A percentile compares a stretch with the other conserved stretches of the same genome.
Evolutionary conservation across 805 yeast species (phyloP).

Genomic region (Nakazawaea sp.): DNA sequence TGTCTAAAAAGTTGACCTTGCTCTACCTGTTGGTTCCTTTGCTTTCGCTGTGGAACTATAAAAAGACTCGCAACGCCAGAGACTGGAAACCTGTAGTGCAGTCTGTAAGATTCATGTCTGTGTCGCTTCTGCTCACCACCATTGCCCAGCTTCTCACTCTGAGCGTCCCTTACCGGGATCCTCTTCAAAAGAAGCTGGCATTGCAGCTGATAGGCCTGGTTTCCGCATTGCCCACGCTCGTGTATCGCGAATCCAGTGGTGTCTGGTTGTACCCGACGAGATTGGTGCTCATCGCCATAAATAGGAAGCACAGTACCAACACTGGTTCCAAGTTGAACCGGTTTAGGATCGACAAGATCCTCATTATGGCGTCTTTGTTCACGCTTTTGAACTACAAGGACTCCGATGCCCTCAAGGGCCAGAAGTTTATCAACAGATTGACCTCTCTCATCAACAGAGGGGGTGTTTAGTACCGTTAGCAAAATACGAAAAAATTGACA

Average conservation of each 20-base stretch:
- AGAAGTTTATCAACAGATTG: background rate
- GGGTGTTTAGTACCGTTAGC: background rate
- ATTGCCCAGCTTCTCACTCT: background rate
- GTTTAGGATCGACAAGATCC: slow-evolving; percentile 5
- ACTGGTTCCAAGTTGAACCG: slow-evolving; percentile 2
- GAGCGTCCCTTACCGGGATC: background rate
- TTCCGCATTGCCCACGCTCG: slow-evolving; percentile 1
- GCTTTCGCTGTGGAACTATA: background rate
- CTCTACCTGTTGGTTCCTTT: background rate
- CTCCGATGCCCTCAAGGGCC: background rate
- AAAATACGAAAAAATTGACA: background rate
- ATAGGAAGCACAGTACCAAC: slow-evolving; percentile 4
- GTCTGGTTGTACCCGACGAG: slow-evolving; percentile 8
- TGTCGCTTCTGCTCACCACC: background rate
- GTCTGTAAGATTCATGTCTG: background rate
- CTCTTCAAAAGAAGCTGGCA: too few relatives aligned
- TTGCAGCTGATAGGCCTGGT: slow-evolving; percentile 4
- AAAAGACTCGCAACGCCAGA: background rate
- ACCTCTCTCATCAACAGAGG: slow-evolving; percentile 3
- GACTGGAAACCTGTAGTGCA: background rate
- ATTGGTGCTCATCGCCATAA: slow-evolving; percentile 4
- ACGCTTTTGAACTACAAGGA: slow-evolving; percentile 3
- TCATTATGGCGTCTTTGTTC: slow-evolving; percentile 3
- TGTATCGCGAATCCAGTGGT: background rate
- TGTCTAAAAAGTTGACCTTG: background rate